phyloP scores from a whole-genome alignment of 2,329 filamentous ascomycete genomes.

The Penicillium hordei region DNA sequence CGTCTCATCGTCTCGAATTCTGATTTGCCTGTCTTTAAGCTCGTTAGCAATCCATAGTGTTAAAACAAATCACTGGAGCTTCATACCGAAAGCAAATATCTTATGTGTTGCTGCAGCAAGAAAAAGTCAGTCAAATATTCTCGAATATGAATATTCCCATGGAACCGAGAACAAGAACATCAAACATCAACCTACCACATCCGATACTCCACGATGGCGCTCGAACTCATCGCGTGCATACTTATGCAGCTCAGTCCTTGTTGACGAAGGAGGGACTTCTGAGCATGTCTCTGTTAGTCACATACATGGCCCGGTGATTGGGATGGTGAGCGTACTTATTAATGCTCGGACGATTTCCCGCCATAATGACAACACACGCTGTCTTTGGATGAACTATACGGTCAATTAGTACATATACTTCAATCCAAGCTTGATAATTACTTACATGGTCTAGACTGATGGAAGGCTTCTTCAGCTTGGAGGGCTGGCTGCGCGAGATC shows the following conservation, averaged over 20 bases:
- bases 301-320: not conserved
- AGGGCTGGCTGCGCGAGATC: constrained; percentile 30
- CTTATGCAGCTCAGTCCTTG: constrained; percentile 42
- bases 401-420: not conserved
- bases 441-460: constrained; percentile 43
- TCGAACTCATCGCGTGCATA: constrained; percentile 49
- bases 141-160: not conserved
- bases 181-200: constrained; percentile 35
- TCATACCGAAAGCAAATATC: constrained; percentile 47
- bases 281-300: not conserved
- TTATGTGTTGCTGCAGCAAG: constrained; percentile 40
- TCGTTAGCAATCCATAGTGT: constrained; percentile 5
- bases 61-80: not conserved
- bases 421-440: not conserved
- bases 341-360: constrained; percentile 44
- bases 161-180: not conserved
- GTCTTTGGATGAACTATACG: constrained; percentile 44
- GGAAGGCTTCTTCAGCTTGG: constrained; percentile 38
- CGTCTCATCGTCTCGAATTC: constrained; percentile 50
- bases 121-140: not conserved
- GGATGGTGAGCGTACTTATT: constrained; percentile 32
- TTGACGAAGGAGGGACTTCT: constrained; percentile 44
- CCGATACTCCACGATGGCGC: constrained; percentile 44
- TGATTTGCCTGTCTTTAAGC: constrained; percentile 44
- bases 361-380: constrained; percentile 46